Evolutionary conservation across 352 stramenopile species (phyloP).

Genomic region (Phytophthora multivora): DNA sequence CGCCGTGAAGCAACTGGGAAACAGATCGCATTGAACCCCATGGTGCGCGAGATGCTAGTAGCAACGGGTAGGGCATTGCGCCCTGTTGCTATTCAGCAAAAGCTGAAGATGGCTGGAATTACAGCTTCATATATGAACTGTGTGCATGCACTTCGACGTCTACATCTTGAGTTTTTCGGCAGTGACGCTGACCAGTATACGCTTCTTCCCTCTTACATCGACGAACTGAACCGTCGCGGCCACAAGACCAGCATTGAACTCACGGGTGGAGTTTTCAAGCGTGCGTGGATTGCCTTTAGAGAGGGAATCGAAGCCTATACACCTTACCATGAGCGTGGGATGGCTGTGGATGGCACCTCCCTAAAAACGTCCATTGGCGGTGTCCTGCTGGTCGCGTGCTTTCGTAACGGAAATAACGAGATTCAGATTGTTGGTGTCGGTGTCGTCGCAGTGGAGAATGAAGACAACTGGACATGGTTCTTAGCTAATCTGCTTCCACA

Average conservation of each 20-base stretch:
- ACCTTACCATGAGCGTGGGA: no score
- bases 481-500: slow-evolving; percentile 3
- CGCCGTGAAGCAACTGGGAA: slow-evolving; percentile 1
- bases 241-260: neutral
- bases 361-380: no score
- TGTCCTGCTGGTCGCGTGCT: slow-evolving; percentile 4
- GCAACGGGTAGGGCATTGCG: neutral
- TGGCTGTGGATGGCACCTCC: no score
- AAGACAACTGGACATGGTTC: slow-evolving; percentile 4
- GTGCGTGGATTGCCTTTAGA: no score
- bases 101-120: no score
- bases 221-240: slow-evolving; percentile 1
- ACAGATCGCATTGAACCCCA: slow-evolving; percentile 3
- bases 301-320: no score
- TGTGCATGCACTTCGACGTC: no score
- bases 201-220: slow-evolving; percentile 2
- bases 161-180: no score
- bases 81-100: no score
- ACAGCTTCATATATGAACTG: no score
- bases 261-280: no score
- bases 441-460: neutral
- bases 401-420: slow-evolving; percentile 6
- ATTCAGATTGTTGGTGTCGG: slow-evolving; percentile 7
- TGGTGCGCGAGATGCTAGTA: neutral
- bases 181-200: no score